Evolutionary conservation across 306 rosid genomes (phyloP), one percentile per base, ranked within the genome.

Genomic region (Sechiopsis laciniata): DNA sequence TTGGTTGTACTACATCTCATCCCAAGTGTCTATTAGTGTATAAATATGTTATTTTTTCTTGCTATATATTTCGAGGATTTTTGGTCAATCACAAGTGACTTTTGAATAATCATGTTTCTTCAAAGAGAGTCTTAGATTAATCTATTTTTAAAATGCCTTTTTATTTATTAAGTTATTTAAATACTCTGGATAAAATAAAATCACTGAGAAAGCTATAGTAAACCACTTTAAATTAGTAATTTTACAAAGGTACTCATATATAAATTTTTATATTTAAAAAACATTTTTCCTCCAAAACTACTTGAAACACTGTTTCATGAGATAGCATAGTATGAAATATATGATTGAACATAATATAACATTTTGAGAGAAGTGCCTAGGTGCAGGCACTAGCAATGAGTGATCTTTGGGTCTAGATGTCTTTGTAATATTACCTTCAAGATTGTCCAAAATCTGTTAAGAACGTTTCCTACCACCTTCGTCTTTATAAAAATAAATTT

Each of bases 401-500:
- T 63, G 21, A 35, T 35, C 26, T 8, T 64, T 64, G 52, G 13
- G 52, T 63, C 8, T 64, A 16, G 70, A 32, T 64, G 70, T 14
- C 26, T 61, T 61, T 20, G 12, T 29, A 7, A 4, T 8, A 59
- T 26, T 6, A 7, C 10, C 10, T 37, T 37, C 11, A 6, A 61
- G 50, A 35, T 16, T 64, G 19, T 32, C 20, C 57, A 54, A 7
- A 54, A n/a, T 64, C 52, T 64, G 8, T 64, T 37, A n/a, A 37
- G 50, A 52, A 70, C 4, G 42, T 16, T 24, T 26, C 57, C 56
- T 66, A 19, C 59, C 24, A 51, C 21, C 26, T 17, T 16, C 74
- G 7, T 69, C 3, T 69, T 52, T 70, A 26, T 70, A 51, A 51
- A 70, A 24, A 3, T 51, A 50, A 69, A 69, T 7, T 69, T 51